Evolutionary conservation across 345 rosid species (phyloP).

Genomic region (Angophora floribunda): DNA sequence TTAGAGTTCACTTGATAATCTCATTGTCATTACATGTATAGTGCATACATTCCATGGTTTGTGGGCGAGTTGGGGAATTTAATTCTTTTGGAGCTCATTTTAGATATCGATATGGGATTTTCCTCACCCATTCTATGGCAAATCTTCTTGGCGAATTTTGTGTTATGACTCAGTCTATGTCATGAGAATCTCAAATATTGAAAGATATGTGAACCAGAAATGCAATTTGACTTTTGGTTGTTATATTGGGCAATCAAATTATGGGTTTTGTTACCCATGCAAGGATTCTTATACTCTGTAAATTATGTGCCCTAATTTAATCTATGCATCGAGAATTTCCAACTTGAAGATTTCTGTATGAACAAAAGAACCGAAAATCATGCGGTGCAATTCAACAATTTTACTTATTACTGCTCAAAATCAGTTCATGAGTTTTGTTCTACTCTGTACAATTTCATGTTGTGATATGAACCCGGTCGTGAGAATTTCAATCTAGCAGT

Average conservation of each 20-base stretch:
- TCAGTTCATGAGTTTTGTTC: no score
- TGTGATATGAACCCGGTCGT: no score
- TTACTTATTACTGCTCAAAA: no score
- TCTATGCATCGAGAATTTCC: not conserved
- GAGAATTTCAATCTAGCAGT: no score
- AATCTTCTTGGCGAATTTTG: not conserved
- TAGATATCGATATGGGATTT: not conserved
- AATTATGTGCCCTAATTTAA: not conserved
- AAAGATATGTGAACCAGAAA: not conserved
- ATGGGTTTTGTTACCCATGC: not conserved
- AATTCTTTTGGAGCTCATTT: not conserved
- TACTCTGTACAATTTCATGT: no score
- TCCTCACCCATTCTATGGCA: not conserved
- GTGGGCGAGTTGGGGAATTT: not conserved
- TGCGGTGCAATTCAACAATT: no score
- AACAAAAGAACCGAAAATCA: no score
- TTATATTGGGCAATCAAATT: not conserved
- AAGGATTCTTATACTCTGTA: no score
- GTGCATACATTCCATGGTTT: not conserved
- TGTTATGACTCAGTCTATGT: not conserved
- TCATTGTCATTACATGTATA: not conserved
- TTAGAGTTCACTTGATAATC: no score
- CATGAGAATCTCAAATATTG: not conserved
- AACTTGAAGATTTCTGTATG: not conserved
- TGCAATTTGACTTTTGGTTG: not conserved